phyloP scores from a whole-genome alignment of 495 filamentous ascomycete genomes.

The Lepidopterella palustris region DNA sequence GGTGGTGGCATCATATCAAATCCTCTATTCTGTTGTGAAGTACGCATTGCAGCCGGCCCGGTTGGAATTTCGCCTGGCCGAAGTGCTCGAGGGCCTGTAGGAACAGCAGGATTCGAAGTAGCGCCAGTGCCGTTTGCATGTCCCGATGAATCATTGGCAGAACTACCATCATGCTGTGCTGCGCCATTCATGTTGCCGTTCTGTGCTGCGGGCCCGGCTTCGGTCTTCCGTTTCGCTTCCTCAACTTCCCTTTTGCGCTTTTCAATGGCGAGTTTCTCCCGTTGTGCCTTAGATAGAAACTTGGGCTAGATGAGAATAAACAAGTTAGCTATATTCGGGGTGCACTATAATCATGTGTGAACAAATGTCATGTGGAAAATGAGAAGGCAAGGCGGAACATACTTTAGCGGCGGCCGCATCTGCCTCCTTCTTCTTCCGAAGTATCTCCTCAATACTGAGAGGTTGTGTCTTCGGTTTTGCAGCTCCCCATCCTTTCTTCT shows the following conservation, averaged over 20 bases:
- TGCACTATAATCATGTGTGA: conserved; percentile 25
- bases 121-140: neutral
- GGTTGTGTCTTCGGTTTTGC: conserved; percentile 42
- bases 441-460: conserved; percentile 68
- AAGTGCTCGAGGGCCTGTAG: conserved; percentile 76
- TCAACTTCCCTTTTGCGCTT: conserved; percentile 81
- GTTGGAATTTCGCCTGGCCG: conserved; percentile 51
- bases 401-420: conserved; percentile 73
- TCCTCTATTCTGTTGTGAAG: conserved; percentile 39
- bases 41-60: conserved; percentile 50
- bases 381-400: conserved; percentile 28
- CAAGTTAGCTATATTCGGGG: conserved; percentile 30
- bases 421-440: conserved; percentile 70
- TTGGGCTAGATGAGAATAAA: conserved; percentile 56
- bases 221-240: conserved; percentile 53
- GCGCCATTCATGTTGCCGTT: conserved; percentile 33
- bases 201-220: conserved; percentile 31
- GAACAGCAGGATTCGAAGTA: conserved; percentile 41
- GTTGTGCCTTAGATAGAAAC: conserved; percentile 83
- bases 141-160: conserved; percentile 5
- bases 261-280: conserved; percentile 79
- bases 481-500: conserved; percentile 51
- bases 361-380: conserved; percentile 19
- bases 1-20: conserved; percentile 52
- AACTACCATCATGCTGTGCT: conserved; percentile 25